Evolutionary conservation across 805 yeast genomes (phyloP).

Genomic region (Monosporozyma aerobia): DNA sequence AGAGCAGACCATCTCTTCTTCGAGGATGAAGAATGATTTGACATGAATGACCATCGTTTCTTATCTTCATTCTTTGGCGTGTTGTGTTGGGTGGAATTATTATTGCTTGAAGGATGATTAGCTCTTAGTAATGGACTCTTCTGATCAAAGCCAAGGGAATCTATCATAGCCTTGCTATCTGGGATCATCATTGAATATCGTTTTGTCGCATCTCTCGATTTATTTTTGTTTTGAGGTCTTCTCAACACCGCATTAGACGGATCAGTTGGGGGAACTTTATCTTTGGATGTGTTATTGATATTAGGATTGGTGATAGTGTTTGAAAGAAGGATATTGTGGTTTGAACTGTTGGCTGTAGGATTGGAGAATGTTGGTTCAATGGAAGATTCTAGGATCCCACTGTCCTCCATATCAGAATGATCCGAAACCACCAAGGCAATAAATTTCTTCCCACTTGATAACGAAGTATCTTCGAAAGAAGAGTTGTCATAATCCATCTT

Average conservation of each 20-base stretch:
- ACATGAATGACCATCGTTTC: slow-evolving; percentile 27
- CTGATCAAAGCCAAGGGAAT: neutral
- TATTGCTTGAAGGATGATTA: neutral
- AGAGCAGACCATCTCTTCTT: slow-evolving; percentile 28
- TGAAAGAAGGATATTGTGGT: neutral
- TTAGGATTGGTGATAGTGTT: neutral
- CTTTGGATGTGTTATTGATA: neutral
- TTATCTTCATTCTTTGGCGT: slow-evolving; percentile 9
- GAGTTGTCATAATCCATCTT: slow-evolving; percentile 17
- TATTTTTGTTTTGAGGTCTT: neutral
- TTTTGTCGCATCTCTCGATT: neutral
- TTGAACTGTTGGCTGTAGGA: neutral
- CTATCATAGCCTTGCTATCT: neutral
- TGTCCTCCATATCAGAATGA: slow-evolving; percentile 13
- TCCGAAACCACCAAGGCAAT: slow-evolving; percentile 28
- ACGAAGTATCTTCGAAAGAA: slow-evolving; percentile 18
- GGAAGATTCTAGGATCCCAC: slow-evolving; percentile 9
- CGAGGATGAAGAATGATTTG: slow-evolving; percentile 20
- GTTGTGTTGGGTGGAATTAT: neutral
- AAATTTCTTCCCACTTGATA: slow-evolving; percentile 16
- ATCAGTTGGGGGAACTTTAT: neutral
- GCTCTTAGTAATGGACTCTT: neutral
- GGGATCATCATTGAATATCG: slow-evolving; percentile 1
- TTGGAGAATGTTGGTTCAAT: neutral
- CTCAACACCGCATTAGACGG: neutral